phyloP scores from a whole-genome alignment of 371 early-diverging fungal genomes.

The Rhizopus arrhizus region DNA sequence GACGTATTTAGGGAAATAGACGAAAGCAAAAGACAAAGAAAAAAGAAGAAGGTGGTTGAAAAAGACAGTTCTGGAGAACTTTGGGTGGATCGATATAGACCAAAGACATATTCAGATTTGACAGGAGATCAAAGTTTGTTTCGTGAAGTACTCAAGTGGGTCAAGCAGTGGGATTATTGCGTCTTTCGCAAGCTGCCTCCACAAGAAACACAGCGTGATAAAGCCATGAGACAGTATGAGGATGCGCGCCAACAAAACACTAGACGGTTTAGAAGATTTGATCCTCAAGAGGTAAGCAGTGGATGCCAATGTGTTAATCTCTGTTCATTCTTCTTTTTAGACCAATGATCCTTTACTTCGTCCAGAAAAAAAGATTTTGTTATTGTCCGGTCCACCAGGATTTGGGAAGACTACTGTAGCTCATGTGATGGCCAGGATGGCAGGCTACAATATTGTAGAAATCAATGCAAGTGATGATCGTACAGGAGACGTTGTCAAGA shows the following conservation, averaged over 20 bases:
- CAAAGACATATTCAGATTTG: slow-evolving; percentile 84
- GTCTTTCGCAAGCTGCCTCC: slow-evolving; percentile 70
- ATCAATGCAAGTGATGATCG: slow-evolving; percentile 99
- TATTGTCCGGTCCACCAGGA: slow-evolving; percentile 98
- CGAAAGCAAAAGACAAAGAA: slow-evolving; percentile 30
- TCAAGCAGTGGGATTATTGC: slow-evolving; percentile 95
- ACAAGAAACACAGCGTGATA: slow-evolving; percentile 40
- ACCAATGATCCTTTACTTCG: slow-evolving; percentile 56
- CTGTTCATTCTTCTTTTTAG: slow-evolving; percentile 7
- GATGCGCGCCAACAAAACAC: slow-evolving; percentile 26
- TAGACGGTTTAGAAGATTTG: slow-evolving; percentile 13
- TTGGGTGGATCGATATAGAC: slow-evolving; percentile 95
- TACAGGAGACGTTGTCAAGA: slow-evolving; percentile 72
- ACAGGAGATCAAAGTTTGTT: slow-evolving; percentile 90
- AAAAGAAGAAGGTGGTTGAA: slow-evolving; percentile 29
- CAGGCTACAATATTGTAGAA: slow-evolving; percentile 93
- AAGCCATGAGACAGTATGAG: slow-evolving; percentile 32
- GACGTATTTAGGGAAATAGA: slow-evolving; percentile 38
- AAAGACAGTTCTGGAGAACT: slow-evolving; percentile 34
- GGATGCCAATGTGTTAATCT: neutral
- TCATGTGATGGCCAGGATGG: slow-evolving; percentile 88
- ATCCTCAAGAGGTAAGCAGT: slow-evolving; percentile 14
- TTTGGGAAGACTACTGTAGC: slow-evolving; percentile 99
- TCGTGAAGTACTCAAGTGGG: slow-evolving; percentile 87
- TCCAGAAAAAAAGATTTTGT: slow-evolving; percentile 76